Conservation (phyloP, 1,284 basidiomycete species). For the Microbotryomycetes sp. region DNA sequence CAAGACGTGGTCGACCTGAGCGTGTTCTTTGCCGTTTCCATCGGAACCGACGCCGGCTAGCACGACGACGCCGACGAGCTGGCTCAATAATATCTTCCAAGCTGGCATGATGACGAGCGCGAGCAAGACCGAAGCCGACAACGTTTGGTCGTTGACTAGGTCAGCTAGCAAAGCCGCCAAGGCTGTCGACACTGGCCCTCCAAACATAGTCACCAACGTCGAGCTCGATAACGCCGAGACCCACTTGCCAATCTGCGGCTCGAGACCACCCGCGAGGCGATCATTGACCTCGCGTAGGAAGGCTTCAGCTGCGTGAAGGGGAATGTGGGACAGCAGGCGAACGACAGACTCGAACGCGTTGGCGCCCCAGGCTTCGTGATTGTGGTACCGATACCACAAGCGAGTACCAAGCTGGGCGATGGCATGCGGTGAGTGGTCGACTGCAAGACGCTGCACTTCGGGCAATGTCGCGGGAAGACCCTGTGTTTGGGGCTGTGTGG, state of each 20-base stretch:
- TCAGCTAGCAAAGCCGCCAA: constrained; percentile 5
- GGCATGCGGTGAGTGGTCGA: constrained; percentile 12
- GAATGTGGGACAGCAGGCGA: constrained; percentile 9
- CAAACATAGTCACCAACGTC: constrained; percentile 1
- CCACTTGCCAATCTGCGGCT: constrained; percentile 9
- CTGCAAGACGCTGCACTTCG: constrained; percentile 22
- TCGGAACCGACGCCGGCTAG: neutral
- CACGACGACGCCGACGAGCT: neutral
- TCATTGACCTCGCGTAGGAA: constrained; percentile 16
- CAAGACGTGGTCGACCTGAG: neutral
- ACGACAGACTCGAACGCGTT: constrained; percentile 71
- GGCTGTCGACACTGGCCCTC: neutral
- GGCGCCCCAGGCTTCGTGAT: constrained; percentile 61
- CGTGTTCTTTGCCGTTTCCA: too few species aligned
- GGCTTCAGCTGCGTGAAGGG: neutral
- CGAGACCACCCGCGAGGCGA: constrained; percentile 6
- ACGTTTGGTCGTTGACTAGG: constrained; percentile 10
- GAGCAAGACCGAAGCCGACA: constrained; percentile 4
- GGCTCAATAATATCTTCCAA: constrained; percentile 4
- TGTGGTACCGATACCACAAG: constrained; percentile 68
- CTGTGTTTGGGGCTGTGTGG: neutral
- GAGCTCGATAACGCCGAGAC: neutral
- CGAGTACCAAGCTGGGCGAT: constrained; percentile 38
- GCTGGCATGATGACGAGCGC: constrained; percentile 9
- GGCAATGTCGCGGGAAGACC: constrained; percentile 5